These are phyloP conservation scores for Castanopsis chinensis DNA, from an alignment of 306 rosid species.

Conservation along the genomic window DNA sequence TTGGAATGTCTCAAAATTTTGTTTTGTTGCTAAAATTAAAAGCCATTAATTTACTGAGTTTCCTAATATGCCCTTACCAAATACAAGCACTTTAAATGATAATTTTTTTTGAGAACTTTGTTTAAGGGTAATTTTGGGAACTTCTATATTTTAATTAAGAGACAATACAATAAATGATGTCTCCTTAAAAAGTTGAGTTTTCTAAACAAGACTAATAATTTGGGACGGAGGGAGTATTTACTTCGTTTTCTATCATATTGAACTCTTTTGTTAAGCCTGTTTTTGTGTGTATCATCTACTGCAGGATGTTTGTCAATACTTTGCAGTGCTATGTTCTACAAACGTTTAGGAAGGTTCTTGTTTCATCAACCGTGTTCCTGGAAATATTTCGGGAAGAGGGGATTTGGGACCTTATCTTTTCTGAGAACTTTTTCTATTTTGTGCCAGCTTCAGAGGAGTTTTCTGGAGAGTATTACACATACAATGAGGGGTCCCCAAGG, in stretches of 20 bases:
- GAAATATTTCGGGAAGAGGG: constrained; percentile 76
- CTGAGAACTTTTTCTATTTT: constrained; percentile 83
- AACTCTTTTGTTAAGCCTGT: constrained; percentile 17
- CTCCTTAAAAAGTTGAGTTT: too few relatives aligned
- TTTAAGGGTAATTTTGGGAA: too few relatives aligned
- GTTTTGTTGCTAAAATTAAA: too few relatives aligned
- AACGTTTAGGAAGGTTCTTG: constrained; percentile 68
- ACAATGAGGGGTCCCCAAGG: constrained; percentile 26
- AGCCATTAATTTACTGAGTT: too few relatives aligned
- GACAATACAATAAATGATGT: too few relatives aligned
- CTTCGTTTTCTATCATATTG: constrained; percentile 1
- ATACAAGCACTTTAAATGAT: too few relatives aligned
- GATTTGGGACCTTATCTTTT: constrained; percentile 90
- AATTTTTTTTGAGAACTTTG: too few relatives aligned
- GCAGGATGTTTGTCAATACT: constrained; percentile 68
- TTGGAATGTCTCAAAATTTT: too few relatives aligned
- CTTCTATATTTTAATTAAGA: too few relatives aligned
- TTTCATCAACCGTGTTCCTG: constrained; percentile 58
- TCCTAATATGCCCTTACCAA: too few relatives aligned
- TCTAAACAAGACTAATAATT: too few relatives aligned
- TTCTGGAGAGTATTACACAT: constrained; percentile 36
- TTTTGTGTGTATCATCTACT: constrained; percentile 28
- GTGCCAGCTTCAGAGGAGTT: constrained; percentile 51
- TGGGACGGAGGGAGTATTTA: not conserved
- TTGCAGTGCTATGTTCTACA: constrained; percentile 68